These are phyloP conservation scores for Meyerozyma elateridarum DNA, from an alignment of 1,139 yeast genomes.

Conservation along the genomic window DNA sequence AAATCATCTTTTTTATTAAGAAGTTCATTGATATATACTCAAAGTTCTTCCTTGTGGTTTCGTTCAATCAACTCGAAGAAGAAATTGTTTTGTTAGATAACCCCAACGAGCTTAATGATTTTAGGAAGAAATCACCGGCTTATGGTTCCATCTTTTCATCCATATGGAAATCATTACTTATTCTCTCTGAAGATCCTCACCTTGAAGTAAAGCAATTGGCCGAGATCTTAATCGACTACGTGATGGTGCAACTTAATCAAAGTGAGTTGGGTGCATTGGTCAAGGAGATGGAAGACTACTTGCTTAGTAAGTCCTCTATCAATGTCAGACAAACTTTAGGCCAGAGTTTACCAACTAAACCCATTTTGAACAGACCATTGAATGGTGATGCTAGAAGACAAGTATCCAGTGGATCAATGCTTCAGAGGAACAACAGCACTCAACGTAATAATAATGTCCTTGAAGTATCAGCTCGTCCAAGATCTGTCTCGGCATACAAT, in stretches of 20 bases:
- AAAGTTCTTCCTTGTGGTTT: conserved; percentile 78
- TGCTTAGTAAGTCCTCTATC: conserved; percentile 48
- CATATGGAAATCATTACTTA: conserved; percentile 79
- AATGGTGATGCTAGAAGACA: conserved; percentile 23
- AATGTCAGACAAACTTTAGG: conserved; percentile 37
- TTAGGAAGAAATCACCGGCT: conserved; percentile 62
- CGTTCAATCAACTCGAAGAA: conserved; percentile 80
- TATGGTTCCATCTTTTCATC: conserved; percentile 86
- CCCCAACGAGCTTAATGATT: conserved; percentile 54
- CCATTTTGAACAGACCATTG: conserved; percentile 28
- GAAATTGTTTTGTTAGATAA: conserved; percentile 67
- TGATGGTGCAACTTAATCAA: conserved; percentile 60
- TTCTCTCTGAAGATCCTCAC: conserved; percentile 86
- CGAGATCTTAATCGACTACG: conserved; percentile 68
- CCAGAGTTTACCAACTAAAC: conserved; percentile 23
- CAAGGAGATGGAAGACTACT: conserved; percentile 58
- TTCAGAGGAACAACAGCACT: conserved; percentile 25
- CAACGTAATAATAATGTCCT: conserved; percentile 25
- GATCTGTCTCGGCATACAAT: conserved; percentile 32
- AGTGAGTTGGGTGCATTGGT: conserved; percentile 65
- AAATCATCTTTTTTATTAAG: conserved; percentile 72
- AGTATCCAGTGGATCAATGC: conserved; percentile 30
- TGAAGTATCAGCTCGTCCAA: conserved; percentile 18
- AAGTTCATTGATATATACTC: conserved; percentile 67
- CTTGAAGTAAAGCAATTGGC: conserved; percentile 75